phyloP scores from a whole-genome alignment of 2,329 filamentous ascomycete genomes.

The Tolypocladium amazonense region DNA sequence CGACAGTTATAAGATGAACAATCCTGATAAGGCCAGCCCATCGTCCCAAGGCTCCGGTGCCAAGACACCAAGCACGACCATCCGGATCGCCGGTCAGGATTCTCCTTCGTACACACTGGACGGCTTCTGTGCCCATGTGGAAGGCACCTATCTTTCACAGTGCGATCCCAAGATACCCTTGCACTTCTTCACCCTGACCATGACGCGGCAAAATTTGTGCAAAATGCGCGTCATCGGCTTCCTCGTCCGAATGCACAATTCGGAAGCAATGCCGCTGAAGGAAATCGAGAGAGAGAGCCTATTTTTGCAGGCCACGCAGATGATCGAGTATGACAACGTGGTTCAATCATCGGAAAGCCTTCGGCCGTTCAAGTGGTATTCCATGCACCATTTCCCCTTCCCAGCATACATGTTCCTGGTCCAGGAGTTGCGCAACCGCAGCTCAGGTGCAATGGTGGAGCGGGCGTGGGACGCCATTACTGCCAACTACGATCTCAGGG shows the following conservation, averaged over 20 bases:
- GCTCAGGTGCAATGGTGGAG: conserved; percentile 44
- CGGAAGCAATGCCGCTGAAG: conserved; percentile 26
- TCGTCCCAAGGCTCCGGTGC: conserved; percentile 10
- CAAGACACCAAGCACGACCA: conserved; percentile 18
- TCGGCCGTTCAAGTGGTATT: conserved; percentile 47
- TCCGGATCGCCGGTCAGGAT: conserved; percentile 38
- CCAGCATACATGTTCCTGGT: conserved; percentile 51
- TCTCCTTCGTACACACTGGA: conserved; percentile 39
- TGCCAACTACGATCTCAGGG: conserved; percentile 41
- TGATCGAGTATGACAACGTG: conserved; percentile 49
- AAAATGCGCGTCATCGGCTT: conserved; percentile 46
- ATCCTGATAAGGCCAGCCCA: conserved; percentile 14
- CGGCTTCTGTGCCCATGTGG: conserved; percentile 42
- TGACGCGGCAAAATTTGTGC: conserved; percentile 44
- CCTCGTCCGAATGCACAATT: conserved; percentile 36
- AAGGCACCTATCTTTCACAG: conserved; percentile 42
- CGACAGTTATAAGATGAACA: conserved; percentile 18
- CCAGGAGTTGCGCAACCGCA: conserved; percentile 41
- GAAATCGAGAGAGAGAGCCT: conserved; percentile 39
- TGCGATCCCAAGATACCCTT: conserved; percentile 49
- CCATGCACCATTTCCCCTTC: conserved; percentile 47
- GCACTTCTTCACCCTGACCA: conserved; percentile 47
- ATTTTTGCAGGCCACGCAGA: conserved; percentile 43
- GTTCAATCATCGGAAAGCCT: conserved; percentile 41
- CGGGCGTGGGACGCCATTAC: conserved; percentile 47